A percentile compares a stretch with the other conserved stretches of the same genome.
These are phyloP conservation scores for Fomitopsis pinicola DNA, from an alignment of 1,284 basidiomycete genomes.

Conservation along the genomic window DNA sequence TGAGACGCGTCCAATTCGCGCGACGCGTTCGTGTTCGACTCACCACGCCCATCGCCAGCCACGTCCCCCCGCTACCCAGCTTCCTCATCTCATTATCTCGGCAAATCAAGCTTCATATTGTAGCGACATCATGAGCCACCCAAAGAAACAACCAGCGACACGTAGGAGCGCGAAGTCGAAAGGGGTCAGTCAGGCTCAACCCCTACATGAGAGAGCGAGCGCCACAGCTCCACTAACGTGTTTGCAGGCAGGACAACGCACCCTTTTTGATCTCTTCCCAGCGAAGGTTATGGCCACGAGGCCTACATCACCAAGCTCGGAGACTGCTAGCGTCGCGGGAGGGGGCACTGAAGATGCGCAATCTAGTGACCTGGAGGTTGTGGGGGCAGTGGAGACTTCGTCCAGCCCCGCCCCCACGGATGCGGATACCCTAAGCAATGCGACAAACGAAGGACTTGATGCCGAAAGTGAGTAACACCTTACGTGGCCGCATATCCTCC, in stretches of 20 bases:
- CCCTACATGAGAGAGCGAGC: background rate
- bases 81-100: background rate
- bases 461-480: conserved; percentile 1
- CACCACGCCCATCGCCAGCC: background rate
- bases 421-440: conserved; percentile 1
- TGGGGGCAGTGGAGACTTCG: conserved; percentile 5
- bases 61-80: background rate
- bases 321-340: background rate
- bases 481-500: too few species aligned
- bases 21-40: conserved; percentile 3
- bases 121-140: background rate
- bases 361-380: conserved; percentile 14
- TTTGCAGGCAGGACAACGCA: conserved; percentile 17
- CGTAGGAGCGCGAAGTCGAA: conserved; percentile 10
- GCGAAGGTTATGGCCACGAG: conserved; percentile 9
- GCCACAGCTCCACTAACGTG: background rate
- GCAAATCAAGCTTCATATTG: background rate
- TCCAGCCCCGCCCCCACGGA: conserved; percentile 10
- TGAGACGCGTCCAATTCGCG: conserved; percentile 2
- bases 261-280: conserved; percentile 16
- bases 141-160: background rate
- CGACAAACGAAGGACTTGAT: background rate
- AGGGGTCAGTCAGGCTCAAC: conserved; percentile 7
- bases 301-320: conserved; percentile 6
- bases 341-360: background rate